Evolutionary conservation across 2,329 filamentous ascomycete genomes (phyloP).

Genomic region (Cadophora luteo-olivacea): DNA sequence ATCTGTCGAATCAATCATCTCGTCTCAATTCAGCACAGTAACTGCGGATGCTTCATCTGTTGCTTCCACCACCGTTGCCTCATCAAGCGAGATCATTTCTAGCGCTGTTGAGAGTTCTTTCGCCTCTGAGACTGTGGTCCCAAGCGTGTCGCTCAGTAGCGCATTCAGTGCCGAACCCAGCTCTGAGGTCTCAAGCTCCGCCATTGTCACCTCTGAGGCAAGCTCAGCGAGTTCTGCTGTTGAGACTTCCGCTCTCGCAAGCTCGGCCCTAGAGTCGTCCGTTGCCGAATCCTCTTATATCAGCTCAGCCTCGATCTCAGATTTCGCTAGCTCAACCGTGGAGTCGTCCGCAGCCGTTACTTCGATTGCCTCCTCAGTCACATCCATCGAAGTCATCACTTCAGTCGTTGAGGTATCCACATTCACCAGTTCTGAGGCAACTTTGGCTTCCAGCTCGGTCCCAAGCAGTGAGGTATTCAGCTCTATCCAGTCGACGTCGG

Average conservation of each 20-base stretch:
- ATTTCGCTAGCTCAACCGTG: background rate
- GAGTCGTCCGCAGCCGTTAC: background rate
- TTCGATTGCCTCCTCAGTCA: background rate
- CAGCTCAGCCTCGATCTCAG: background rate
- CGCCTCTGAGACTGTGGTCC: background rate
- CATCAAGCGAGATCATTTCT: background rate
- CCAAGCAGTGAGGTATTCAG: background rate
- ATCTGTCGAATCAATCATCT: no score
- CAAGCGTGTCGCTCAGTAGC: background rate
- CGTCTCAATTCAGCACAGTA: background rate
- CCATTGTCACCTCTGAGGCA: background rate
- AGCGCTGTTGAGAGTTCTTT: background rate
- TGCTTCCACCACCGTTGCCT: background rate
- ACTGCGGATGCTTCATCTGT: background rate
- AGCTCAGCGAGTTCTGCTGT: background rate
- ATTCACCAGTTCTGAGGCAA: background rate
- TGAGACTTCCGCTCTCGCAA: background rate
- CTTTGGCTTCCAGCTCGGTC: background rate
- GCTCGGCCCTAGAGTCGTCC: background rate
- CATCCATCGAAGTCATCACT: background rate
- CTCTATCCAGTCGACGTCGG: background rate
- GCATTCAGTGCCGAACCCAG: background rate
- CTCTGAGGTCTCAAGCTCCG: background rate
- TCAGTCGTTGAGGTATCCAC: constrained; percentile 1
- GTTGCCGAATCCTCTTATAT: background rate